Conservation (phyloP, 78 protist genomes). For the Dictyostelium purpureum region DNA sequence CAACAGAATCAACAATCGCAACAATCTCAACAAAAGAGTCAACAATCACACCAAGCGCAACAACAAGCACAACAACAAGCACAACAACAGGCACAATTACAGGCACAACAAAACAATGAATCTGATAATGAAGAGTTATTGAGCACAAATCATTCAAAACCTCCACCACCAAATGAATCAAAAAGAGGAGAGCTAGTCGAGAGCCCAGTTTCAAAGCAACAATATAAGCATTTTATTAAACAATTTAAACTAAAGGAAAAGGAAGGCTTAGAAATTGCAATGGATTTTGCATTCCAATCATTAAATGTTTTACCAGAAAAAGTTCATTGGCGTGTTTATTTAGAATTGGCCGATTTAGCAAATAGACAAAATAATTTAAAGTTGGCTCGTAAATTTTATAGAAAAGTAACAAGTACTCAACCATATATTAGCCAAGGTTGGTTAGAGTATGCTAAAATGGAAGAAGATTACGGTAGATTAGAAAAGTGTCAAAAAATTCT, state of each 20-base stretch:
- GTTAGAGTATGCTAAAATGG: slow-evolving; percentile 94
- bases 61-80: background rate
- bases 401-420: slow-evolving; percentile 56
- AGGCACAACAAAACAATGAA: slow-evolving; percentile 3
- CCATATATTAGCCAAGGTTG: slow-evolving; percentile 85
- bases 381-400: slow-evolving; percentile 75
- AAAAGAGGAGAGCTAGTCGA: slow-evolving; percentile 74
- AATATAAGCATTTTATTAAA: slow-evolving; percentile 61
- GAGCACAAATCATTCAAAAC: background rate
- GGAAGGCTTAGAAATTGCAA: slow-evolving; percentile 72
- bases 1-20: slow-evolving; percentile 19
- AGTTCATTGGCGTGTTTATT: slow-evolving; percentile 83
- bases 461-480: slow-evolving; percentile 89
- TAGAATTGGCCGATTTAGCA: slow-evolving; percentile 89
- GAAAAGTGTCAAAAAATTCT: slow-evolving; percentile 83
- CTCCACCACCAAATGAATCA: slow-evolving; percentile 29
- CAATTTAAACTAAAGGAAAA: slow-evolving; percentile 69
- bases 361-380: slow-evolving; percentile 77
- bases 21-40: background rate
- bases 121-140: slow-evolving; percentile 36
- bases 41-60: background rate
- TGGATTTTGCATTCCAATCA: slow-evolving; percentile 63
- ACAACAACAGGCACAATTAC: background rate
- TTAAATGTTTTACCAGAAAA: slow-evolving; percentile 41
- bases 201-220: slow-evolving; percentile 74